Evolutionary conservation across 1,139 yeast genomes (phyloP), one percentile per base, ranked within the genome.

Genomic region (Geotrichum aggregatum): DNA sequence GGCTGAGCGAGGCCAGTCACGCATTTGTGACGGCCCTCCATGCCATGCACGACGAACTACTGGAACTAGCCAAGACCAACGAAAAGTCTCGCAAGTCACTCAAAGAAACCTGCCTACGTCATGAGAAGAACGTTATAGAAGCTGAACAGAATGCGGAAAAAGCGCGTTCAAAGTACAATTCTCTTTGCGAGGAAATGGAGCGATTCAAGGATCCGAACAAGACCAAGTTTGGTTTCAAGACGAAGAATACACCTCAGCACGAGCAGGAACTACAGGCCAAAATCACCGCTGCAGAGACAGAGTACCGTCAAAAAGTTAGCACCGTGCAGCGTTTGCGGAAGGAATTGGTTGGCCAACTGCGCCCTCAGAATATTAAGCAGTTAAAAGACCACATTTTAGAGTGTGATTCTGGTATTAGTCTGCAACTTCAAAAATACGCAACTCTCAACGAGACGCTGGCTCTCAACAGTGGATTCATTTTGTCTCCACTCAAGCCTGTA

Each of bases 381-480:
- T 75, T 92, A 60, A 86, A 84, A 65, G 84, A 87, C 65, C 74
- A 88, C 59, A 83, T 89, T 52, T 73, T 88, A 59, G 97, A 91
- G 67, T 77, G 87, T 67, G 98, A 92, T 68, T 81, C 88, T 50
- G 97, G 96, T 11, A 74, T 91, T 75, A 81, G 89, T 57, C 81
- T 89, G 49, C 97, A 91, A 68, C 73, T 92, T 55, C 95, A 87
- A 63, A 88, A 89, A 66, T 91, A 85, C 65, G 84, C 97, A 3
- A 87, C 92, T 38, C 85, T 89, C 76, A 80, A 83, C 54, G 98
- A 92, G 67, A 87, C 87, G 39, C 76, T 87, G 57, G 77, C 87
- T 30, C 79, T 92, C 72, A 89, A 91, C 63, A 78, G 87, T 22
- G 98, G 98, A 26, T 86, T 89, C 39, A 81, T 87, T 56, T 76